Conservation (phyloP, 2,329 filamentous ascomycete species). For the Truncatella angustata region DNA sequence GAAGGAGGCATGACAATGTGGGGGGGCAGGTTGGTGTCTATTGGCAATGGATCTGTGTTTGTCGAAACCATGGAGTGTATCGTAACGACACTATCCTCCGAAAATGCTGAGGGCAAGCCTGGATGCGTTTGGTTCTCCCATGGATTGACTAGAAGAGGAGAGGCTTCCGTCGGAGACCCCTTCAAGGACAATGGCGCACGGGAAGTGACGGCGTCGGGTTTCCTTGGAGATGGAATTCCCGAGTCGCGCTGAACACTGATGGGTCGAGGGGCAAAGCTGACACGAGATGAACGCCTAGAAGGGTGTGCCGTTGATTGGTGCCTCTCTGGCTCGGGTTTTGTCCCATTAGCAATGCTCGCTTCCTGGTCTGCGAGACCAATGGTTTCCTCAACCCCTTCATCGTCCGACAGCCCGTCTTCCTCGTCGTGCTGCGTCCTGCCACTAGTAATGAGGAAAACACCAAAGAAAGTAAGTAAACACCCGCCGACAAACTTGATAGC, state of each 20-base stretch:
- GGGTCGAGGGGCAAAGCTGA: constrained; percentile 41
- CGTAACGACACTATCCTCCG: constrained; percentile 29
- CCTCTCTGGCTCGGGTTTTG: constrained; percentile 15
- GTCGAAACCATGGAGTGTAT: constrained; percentile 26
- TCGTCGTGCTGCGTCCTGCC: constrained; percentile 59
- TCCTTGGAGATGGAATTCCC: constrained; percentile 35
- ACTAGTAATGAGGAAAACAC: constrained; percentile 96
- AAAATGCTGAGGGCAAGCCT: constrained; percentile 31
- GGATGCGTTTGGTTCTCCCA: constrained; percentile 37
- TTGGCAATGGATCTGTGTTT: constrained; percentile 24
- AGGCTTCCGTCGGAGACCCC: constrained; percentile 27
- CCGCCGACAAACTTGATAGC: constrained; percentile 85
- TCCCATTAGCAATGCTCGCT: constrained; percentile 27
- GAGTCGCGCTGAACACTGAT: constrained; percentile 30
- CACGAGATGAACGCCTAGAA: constrained; percentile 49
- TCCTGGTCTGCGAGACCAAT: constrained; percentile 54
- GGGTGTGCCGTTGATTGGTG: constrained; percentile 9
- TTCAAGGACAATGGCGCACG: constrained; percentile 27
- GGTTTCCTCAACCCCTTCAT: constrained; percentile 61
- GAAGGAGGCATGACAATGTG: constrained; percentile 19
- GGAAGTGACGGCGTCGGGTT: constrained; percentile 27
- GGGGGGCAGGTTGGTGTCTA: constrained; percentile 17
- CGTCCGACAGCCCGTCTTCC: constrained; percentile 55
- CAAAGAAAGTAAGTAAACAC: constrained; percentile 88
- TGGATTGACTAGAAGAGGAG: constrained; percentile 41